Evolutionary conservation across 2,329 filamentous ascomycete genomes (phyloP), one percentile per base, ranked within the genome.

Genomic region (Sporothrix curviconia): DNA sequence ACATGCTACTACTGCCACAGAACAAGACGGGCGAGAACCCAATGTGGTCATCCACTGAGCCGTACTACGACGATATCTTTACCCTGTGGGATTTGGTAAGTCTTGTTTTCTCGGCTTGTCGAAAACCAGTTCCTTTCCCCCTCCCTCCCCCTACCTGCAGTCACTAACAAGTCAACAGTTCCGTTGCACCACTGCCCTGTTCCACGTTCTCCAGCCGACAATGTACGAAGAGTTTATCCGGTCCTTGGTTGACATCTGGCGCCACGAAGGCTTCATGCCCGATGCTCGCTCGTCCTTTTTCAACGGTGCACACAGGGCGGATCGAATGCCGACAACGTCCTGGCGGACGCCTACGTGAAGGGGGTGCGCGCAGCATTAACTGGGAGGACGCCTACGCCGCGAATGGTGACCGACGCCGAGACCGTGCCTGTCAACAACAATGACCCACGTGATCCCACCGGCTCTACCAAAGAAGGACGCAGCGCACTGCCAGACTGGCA

Each of bases 1-100:
- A 86, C 63, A 86, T 86, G 80, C 80, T 83, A 59, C 68, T 89
- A 11, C 78, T 88, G 36, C 85, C 86, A 0, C 85, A 84, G 1
- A 87, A 89, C 66, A 81, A 84, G 60, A 88, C 85, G 0, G 85
- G 84, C 0, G 86, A 89, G 66, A 90, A 89, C 59, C 85, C 85
- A 0, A 69, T 76, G 0, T 89, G 86, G 85, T 66, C 71, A 1
- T 84, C 82, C 1, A 64, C 66, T 0, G 86, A 89, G 67, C 85
- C 86, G 1, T 88, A 87, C 64, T 89, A 86, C 64, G 82, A 87
- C 59, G 86, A 89, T 59, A 81, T 85, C 15, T 88, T 87, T 65
- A 89, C 86, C 0, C 78, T 86, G 22, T 89, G 86, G 86, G 79
- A 82, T 59, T 49, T 72, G 55, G 56, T 72, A 64, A 52, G 69